phyloP scores from a whole-genome alignment of 768 basidiomycete species.

The Agrocybe pediades region DNA sequence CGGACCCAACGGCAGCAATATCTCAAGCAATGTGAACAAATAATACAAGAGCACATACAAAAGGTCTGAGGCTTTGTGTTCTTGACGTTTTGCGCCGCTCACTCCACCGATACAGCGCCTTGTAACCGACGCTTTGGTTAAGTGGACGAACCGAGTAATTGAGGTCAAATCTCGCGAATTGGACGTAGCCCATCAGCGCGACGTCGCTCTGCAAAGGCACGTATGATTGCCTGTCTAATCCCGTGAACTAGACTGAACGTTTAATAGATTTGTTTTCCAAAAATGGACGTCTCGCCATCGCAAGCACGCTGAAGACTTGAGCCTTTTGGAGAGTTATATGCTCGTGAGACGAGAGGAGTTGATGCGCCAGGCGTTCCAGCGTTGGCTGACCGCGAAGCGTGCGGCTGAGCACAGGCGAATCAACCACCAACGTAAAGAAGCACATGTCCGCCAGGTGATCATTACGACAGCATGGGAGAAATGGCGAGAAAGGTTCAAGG shows the following conservation, averaged over 20 bases:
- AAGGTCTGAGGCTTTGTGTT: slow-evolving; percentile 28
- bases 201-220: slow-evolving; percentile 33
- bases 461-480: slow-evolving; percentile 70
- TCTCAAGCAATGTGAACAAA: slow-evolving; percentile 43
- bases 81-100: background rate
- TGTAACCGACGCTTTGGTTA: slow-evolving; percentile 44
- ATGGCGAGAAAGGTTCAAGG: slow-evolving; percentile 75
- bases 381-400: slow-evolving; percentile 67
- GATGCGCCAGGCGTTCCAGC: slow-evolving; percentile 66
- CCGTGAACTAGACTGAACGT: background rate
- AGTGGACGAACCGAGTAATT: slow-evolving; percentile 77
- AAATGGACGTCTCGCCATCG: slow-evolving; percentile 69
- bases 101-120: slow-evolving; percentile 46
- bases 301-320: slow-evolving; percentile 70
- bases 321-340: slow-evolving; percentile 83
- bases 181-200: slow-evolving; percentile 53
- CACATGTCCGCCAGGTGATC: slow-evolving; percentile 54
- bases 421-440: slow-evolving; percentile 60
- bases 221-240: background rate
- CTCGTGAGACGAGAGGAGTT: slow-evolving; percentile 82
- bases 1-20: slow-evolving; percentile 38
- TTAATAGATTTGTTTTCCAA: slow-evolving; percentile 53
- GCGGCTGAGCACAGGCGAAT: slow-evolving; percentile 62
- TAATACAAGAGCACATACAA: slow-evolving; percentile 39
- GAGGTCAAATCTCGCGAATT: slow-evolving; percentile 73